Evolutionary conservation across 1,139 yeast genomes (phyloP).

Genomic region (Debaryomyces singareniensis): DNA sequence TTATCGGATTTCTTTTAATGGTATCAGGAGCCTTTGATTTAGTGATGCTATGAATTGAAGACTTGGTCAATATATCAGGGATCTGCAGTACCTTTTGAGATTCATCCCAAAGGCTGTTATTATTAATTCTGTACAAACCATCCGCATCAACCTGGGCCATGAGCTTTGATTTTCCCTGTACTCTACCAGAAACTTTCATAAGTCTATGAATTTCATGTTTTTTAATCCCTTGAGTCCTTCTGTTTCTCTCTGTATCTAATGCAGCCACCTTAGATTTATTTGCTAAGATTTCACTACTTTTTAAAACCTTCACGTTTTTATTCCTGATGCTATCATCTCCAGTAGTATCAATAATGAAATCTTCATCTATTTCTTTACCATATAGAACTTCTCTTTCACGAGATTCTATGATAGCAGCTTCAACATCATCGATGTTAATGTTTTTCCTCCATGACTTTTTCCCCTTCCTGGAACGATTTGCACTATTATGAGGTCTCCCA

Average conservation of each 20-base stretch:
- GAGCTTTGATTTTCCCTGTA: constrained; percentile 47
- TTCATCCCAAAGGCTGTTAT: constrained; percentile 65
- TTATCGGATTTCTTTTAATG: constrained; percentile 47
- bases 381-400: constrained; percentile 62
- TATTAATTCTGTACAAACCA: constrained; percentile 48
- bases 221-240: constrained; percentile 58
- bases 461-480: constrained; percentile 82
- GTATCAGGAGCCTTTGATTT: constrained; percentile 56
- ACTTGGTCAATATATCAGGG: constrained; percentile 34
- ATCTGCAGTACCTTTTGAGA: constrained; percentile 16
- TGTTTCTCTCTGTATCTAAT: constrained; percentile 34
- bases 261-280: constrained; percentile 78
- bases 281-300: constrained; percentile 68
- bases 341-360: constrained; percentile 65
- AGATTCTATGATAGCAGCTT: constrained; percentile 59
- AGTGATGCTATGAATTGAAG: constrained; percentile 43
- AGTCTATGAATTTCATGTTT: constrained; percentile 62
- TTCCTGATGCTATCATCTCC: constrained; percentile 40
- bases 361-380: constrained; percentile 50
- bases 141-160: constrained; percentile 53
- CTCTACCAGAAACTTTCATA: constrained; percentile 75
- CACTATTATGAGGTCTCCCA: constrained; percentile 11
- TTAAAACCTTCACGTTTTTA: constrained; percentile 38
- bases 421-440: constrained; percentile 77
- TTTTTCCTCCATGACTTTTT: constrained; percentile 95